Base-by-base conservation (phyloP, 257 asterid species). In the Solanum pennellii region DNA sequence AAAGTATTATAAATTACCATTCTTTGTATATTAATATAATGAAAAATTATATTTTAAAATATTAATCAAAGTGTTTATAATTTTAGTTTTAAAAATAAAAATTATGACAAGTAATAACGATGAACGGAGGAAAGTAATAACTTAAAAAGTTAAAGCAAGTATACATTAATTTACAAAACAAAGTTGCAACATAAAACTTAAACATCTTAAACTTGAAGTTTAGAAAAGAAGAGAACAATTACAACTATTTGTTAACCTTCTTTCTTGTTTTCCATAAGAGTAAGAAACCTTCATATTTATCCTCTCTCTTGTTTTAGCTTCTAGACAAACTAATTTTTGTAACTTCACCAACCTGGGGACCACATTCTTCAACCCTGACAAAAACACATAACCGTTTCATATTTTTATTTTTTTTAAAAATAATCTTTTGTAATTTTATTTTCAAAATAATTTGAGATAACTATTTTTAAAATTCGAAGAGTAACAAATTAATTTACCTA, bases 41-140 rank as follows among this genome's bases (percentile, higher is more conserved):
- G 0, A 5, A 37, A 37, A 37, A 1, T 5, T 37, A 37, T 5
- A 37, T 35, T 1, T 35, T 35, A 35, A 35, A 35, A 35, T 35
- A 35, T 37, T 6, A 1, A 5, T 37, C 0, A 37, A 35, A 35
- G 0, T 35, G 1, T 35, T 35, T 35, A 35, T 35, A 5, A 35
- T 33, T 37, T 37, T 37, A 5, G 6, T 0, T 5, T 37, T 37
- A 35, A 37, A 37, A 37, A 37, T 37, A 37, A 37, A 37, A 37
- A 37, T 6, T 5, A 37, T 6, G 39, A 37, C 39, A 37, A 37
- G 0, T 5, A 37, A 37, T 37, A 37, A 37, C 0, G 2, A 35
- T 1, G 7, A 35, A 6, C 39, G 0, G 7, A 35, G 0, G 39
- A 1, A 5, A 35, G 1, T 37, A 49, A 20, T 2, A 10, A 60